Base-by-base conservation (phyloP, 345 rosid species). In the Isatis tinctoria region DNA sequence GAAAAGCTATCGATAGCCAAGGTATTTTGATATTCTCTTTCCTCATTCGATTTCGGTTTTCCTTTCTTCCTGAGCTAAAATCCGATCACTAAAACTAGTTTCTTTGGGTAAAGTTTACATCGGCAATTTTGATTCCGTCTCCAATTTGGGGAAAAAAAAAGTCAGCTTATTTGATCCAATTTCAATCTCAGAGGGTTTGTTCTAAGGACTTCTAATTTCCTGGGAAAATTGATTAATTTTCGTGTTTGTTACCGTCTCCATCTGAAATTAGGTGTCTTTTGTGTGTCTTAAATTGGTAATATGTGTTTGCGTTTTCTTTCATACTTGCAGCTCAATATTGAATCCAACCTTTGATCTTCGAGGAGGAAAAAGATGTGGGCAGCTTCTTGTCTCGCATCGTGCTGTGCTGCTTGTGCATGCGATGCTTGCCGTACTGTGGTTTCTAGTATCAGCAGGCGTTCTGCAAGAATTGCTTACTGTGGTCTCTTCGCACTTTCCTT, bases 401-500 rank as follows among this genome's bases (percentile, higher is more conserved):
- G 99, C 75, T 92, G 98, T 67, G 99, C 98, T 6, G 89, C 96
- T 2, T 96, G 99, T 68, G 99, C 99, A 8, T 96, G 99, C 69
- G 91, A 92, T 59, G 98, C 99, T 2, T 92, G 98, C 58, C 87
- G 96, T 45, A 83, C 96, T 0, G 99, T 85, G 59, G 97, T 92
- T 43, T 90, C 96, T 3, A 86, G 97, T 9, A 90, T 96, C 49
- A 92, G 99, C 90, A 73, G 99, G 74, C 86, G 85, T 48, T 96
- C 99, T 4, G 99, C 98, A 11, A 87, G 99, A 79, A 96, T 96
- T 74, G 99, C 98, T 0, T 96, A 96, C 67, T 92, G 98, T 66
- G 97, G 98, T 22, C 97, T 96, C 83, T 96, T 96, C 67, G 97
- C 94, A 4, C 96, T 92, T 44, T 96, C 98, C 26, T 78, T 96